Evolutionary conservation across 129 eudicot genomes (phyloP), one percentile per base, ranked within the genome.

Genomic region (Flaveria ramosissima): DNA sequence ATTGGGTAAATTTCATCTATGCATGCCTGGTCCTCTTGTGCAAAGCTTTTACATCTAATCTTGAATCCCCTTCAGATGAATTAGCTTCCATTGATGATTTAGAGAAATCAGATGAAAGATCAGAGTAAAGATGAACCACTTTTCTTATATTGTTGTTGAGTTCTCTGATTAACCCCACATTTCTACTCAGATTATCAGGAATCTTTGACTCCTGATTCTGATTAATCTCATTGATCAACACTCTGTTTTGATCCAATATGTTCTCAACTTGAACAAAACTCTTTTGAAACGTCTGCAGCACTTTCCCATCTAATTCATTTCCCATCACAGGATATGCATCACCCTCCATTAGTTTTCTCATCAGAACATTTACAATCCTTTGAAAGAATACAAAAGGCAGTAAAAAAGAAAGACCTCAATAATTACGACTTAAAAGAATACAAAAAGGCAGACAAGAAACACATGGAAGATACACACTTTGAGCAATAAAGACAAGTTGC

Each of bases 201-300:
- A 89, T 79, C 56, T 83, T 85, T 9, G 97, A 92, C 79, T 89
- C 95, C 19, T 87, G 97, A 11, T 89, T 92, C 82, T 87, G 90
- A 67, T 92, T 92, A n/a, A 92, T 92, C 90, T 92, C 90, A 72
- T 70, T 89, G 53, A 92, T 92, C 10, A 92, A 60, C 82, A 87
- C 51, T 77, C 91, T 80, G 68, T 92, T 92, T 59, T 89, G 88
- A 71, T 89, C 96, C 75, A 92, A 70, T 71, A 92, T 87, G 65
- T 80, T 81, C 71, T 92, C 89, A 9, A 92, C 97, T 76, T 92
- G 91, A 71, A 84, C 96, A 81, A 92, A 92, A 59, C 92, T 87
- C 89, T 89, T 92, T 60, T 92, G 86, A 77, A 92, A 92, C 66
- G 88, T 80, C 41, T 92, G 97, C 81, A 85, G 8, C 9, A 78